Percentiles rank a stretch among this genome's conserved stretches.
These are phyloP conservation scores for Colletotrichum eremochloae DNA, from an alignment of 2,329 filamentous ascomycete genomes.

Conservation along the genomic window DNA sequence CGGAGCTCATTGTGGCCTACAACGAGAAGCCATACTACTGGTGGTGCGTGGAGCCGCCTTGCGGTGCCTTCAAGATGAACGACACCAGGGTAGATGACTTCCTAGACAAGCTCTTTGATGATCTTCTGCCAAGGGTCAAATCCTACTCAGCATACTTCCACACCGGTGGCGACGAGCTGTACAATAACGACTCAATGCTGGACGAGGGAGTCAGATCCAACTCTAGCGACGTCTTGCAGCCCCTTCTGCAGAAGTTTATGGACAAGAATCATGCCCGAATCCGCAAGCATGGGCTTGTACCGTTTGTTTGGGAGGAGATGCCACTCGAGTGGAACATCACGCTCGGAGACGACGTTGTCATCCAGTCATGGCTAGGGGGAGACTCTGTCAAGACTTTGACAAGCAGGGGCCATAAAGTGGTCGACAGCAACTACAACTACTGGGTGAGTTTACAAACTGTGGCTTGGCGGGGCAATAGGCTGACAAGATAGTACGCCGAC, in stretches of 20 bases:
- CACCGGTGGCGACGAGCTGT: conserved; percentile 89
- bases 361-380: conserved; percentile 83
- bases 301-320: conserved; percentile 92
- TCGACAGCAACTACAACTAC: conserved; percentile 82
- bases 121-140: conserved; percentile 78
- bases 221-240: conserved; percentile 73
- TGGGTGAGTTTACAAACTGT: conserved; percentile 68
- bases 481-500: conserved; percentile 75
- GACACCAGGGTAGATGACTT: conserved; percentile 77
- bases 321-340: conserved; percentile 82
- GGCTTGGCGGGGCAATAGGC: too few species aligned
- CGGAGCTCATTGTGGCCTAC: conserved; percentile 78
- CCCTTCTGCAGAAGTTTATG: conserved; percentile 83
- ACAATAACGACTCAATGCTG: conserved; percentile 78
- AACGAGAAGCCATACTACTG: conserved; percentile 67
- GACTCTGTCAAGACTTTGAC: conserved; percentile 72
- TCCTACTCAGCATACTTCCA: conserved; percentile 84
- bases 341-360: conserved; percentile 76
- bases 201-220: conserved; percentile 81
- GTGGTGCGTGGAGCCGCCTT: conserved; percentile 74
- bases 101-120: conserved; percentile 78
- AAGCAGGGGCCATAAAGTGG: conserved; percentile 74
- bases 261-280: conserved; percentile 77
- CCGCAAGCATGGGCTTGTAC: conserved; percentile 73
- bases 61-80: conserved; percentile 82